Evolutionary conservation across 352 stramenopile genomes (phyloP), one percentile per base, ranked within the genome.

Genomic region (Phytopythium oedochilum): DNA sequence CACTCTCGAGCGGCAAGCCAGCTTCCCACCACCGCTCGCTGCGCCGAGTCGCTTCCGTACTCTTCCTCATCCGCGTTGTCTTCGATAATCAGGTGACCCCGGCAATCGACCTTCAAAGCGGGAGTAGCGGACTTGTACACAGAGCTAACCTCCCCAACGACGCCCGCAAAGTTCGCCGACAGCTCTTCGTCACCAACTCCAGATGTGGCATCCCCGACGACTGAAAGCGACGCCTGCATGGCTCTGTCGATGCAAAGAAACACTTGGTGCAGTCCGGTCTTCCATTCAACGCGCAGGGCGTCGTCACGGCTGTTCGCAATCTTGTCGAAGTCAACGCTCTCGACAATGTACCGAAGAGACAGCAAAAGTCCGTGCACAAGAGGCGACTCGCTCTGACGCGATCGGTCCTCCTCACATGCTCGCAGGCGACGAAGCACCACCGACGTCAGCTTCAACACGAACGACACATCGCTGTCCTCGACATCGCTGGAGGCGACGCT

Each of bases 1-100:
- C 81, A 88, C 56, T 96, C 88, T 22, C 87, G 82, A 49, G 84
- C 85, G 5, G 88, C 77, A 7, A 96, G 73, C 88, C 88, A 97
- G 53, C 81, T 93, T 18, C 84, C 83, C 0, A 96, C 82, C 0
- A 97, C 86, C 5, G 85, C 84, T 31, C 83, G 82, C 50, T 95
- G 83, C 26, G 88, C 71, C 5, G 70, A 63, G 36, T 89, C 81
- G 22, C 58, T 75, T 34, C 70, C 76, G 11, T 81, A 72, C 28
- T 71, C 64, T 11, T 72, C 72, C 17, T 44, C 40, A 36, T 75
- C 66, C 1, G 43, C 46, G 35, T 64, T 63, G 47, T 73, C 60
- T 25, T 90, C 77, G 28, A 92, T 59, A 48, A 92, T 89, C 36
- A 90, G 63, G 53, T 94, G 86, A 15, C 85, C 85, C 9, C 78